Conservation (phyloP, 2,329 filamentous ascomycete species). For the Aspergillus alliaceus region DNA sequence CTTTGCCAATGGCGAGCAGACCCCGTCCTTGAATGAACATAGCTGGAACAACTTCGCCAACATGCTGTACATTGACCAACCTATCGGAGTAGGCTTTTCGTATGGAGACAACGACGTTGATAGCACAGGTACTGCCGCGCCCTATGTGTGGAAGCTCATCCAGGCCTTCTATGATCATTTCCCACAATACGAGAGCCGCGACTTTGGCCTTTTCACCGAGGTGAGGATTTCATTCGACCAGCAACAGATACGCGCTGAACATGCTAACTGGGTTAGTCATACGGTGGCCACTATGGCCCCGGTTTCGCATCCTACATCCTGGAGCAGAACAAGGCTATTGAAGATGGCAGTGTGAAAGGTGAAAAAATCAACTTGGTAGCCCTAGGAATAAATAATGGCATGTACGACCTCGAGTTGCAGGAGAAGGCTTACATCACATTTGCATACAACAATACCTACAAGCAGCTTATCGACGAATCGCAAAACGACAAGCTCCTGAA, state of each 20-base stretch:
- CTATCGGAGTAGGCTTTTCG: constrained; percentile 55
- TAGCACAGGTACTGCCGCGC: constrained; percentile 49
- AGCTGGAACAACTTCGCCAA: constrained; percentile 63
- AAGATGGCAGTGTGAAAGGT: constrained; percentile 40
- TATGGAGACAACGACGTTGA: constrained; percentile 41
- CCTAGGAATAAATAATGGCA: constrained; percentile 59
- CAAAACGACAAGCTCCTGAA: constrained; percentile 31
- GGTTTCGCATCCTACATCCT: constrained; percentile 39
- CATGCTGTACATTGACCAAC: constrained; percentile 68
- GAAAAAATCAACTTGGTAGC: constrained; percentile 53
- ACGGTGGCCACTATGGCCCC: constrained; percentile 38
- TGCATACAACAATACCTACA: constrained; percentile 50
- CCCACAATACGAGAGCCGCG: constrained; percentile 39
- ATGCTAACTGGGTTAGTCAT: constrained; percentile 23
- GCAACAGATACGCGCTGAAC: neutral
- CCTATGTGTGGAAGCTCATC: constrained; percentile 57
- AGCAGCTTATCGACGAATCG: constrained; percentile 39
- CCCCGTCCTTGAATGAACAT: constrained; percentile 49
- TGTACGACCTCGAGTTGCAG: constrained; percentile 51
- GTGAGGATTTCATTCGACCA: neutral
- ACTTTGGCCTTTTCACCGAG: constrained; percentile 38
- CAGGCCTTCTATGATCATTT: constrained; percentile 47
- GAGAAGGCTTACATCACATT: constrained; percentile 48
- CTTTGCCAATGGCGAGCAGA: constrained; percentile 39
- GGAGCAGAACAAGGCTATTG: constrained; percentile 35